These are phyloP conservation scores for Wickerhamomyces sp. DNA, from an alignment of 1,139 yeast genomes.

Conservation along the genomic window DNA sequence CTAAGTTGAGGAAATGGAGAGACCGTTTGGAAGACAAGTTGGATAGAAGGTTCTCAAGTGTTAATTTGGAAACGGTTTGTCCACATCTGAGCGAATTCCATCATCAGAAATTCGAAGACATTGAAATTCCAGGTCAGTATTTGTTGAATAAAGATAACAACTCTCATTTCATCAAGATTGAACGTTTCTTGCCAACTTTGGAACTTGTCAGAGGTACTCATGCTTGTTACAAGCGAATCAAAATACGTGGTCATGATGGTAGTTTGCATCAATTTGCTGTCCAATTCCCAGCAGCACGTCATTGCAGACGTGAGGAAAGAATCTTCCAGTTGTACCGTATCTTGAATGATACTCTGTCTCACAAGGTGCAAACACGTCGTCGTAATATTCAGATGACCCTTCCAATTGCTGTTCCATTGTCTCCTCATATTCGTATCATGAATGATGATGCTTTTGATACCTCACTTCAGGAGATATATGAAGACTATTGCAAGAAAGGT, in stretches of 20 bases:
- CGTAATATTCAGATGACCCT: slow-evolving; percentile 81
- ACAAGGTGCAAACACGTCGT: slow-evolving; percentile 83
- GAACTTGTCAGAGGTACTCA: slow-evolving; percentile 88
- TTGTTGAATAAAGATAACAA: slow-evolving; percentile 78
- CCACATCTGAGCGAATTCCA: slow-evolving; percentile 97
- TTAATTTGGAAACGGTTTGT: slow-evolving; percentile 83
- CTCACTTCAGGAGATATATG: slow-evolving; percentile 84
- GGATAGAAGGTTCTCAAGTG: slow-evolving; percentile 73
- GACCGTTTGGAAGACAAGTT: slow-evolving; percentile 87
- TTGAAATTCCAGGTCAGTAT: slow-evolving; percentile 97
- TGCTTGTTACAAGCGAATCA: slow-evolving; percentile 85
- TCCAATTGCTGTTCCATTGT: slow-evolving; percentile 89
- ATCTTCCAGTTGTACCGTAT: slow-evolving; percentile 88
- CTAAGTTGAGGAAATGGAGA: slow-evolving; percentile 85
- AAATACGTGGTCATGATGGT: slow-evolving; percentile 93
- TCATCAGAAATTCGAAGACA: slow-evolving; percentile 95
- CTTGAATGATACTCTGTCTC: slow-evolving; percentile 72
- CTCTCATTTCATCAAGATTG: slow-evolving; percentile 85
- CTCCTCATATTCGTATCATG: slow-evolving; percentile 90
- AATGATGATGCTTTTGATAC: slow-evolving; percentile 76
- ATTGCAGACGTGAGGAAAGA: slow-evolving; percentile 93
- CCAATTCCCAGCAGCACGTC: slow-evolving; percentile 97
- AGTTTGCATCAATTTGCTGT: slow-evolving; percentile 89
- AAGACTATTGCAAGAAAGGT: slow-evolving; percentile 71
- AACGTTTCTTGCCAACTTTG: slow-evolving; percentile 83